Percentiles rank a stretch among this genome's conserved stretches.
Evolutionary conservation across 352 stramenopile species (phyloP).

Genomic region (Phytopythium litorale): DNA sequence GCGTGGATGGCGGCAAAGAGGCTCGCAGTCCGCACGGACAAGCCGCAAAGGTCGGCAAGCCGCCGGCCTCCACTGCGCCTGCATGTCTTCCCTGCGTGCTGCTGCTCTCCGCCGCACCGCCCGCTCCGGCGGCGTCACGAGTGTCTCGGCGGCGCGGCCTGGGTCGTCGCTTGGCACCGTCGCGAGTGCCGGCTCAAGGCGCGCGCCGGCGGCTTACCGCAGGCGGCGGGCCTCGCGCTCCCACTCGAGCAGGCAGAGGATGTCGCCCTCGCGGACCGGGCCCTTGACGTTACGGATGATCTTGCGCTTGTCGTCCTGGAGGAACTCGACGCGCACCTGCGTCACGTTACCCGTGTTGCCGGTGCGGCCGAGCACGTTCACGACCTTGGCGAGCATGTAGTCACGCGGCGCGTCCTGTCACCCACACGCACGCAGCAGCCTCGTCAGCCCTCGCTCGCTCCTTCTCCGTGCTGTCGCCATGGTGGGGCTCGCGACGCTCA

Average conservation of each 20-base stretch:
- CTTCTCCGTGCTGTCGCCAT: no score
- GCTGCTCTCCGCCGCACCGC: neutral
- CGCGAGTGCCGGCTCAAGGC: slow-evolving; percentile 6
- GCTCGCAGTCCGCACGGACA: neutral
- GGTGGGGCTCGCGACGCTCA: no score
- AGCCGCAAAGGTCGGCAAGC: neutral
- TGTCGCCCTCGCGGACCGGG: slow-evolving; percentile 97
- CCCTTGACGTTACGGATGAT: slow-evolving; percentile 99
- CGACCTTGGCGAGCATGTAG: slow-evolving; percentile 99
- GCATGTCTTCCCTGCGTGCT: neutral
- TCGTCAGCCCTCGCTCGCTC: neutral
- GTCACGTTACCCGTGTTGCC: slow-evolving; percentile 99
- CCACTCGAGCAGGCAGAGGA: slow-evolving; percentile 99
- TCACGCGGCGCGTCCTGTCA: slow-evolving; percentile 72
- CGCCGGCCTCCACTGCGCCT: neutral
- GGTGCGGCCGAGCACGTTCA: slow-evolving; percentile 98
- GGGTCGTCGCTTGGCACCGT: slow-evolving; percentile 8
- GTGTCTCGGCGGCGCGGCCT: slow-evolving; percentile 15
- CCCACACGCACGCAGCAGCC: slow-evolving; percentile 7
- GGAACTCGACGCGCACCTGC: slow-evolving; percentile 99
- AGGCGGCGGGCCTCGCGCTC: slow-evolving; percentile 98
- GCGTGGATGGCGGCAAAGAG: neutral
- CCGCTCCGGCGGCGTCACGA: slow-evolving; percentile 6
- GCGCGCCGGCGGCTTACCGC: slow-evolving; percentile 79
- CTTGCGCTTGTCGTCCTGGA: slow-evolving; percentile 97